Evolutionary conservation across 208 protist genomes (phyloP), one percentile per base, ranked within the genome.

Genomic region (Crithidia sp.): DNA sequence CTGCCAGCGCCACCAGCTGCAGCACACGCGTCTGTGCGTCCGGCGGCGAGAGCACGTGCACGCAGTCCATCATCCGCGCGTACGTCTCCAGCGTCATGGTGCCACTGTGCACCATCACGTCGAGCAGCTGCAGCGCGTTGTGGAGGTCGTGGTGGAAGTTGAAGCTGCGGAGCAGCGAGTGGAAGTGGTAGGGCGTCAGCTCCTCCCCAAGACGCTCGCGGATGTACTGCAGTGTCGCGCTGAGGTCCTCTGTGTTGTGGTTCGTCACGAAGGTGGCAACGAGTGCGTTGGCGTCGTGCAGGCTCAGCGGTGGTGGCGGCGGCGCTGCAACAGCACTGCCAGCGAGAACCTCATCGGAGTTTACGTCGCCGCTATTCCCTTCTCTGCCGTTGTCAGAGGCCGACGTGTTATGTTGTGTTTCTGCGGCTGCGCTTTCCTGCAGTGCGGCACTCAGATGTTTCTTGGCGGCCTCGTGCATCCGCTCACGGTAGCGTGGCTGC

Each of bases 81-180:
- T 93, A 94, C 19, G 85, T 92, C 65, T 90, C 87, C 28, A 86
- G 74, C 13, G 86, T 85, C 39, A 82, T 78, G 10, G 84, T 85
- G 10, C 79, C 86, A 40, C 84, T 75, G 57, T 90, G 73, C 55
- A 70, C 44, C 78, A 96, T 90, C 53, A 95, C 82, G 47, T 88
- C 83, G 28, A 97, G 67, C 75, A 97, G 78, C 77, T 95, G 87
- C 65, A 92, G 63, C 17, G 84, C 84, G 63, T 87, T 94, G 6
- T 89, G 82, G 14, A 76, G 79, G 56, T 95, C 88, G 8, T 81
- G 84, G 45, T 85, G 78, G 55, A 92, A 85, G 80, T 82, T 93
- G 62, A 97, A 94, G 40, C 86, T 80, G 47, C 92, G 92, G 53
- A 97, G 81, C 36, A 97, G 76, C 5, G 88, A 69, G 77, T 95